Evolutionary conservation across 805 yeast genomes (phyloP).

Genomic region (Yarrowia osloensis): DNA sequence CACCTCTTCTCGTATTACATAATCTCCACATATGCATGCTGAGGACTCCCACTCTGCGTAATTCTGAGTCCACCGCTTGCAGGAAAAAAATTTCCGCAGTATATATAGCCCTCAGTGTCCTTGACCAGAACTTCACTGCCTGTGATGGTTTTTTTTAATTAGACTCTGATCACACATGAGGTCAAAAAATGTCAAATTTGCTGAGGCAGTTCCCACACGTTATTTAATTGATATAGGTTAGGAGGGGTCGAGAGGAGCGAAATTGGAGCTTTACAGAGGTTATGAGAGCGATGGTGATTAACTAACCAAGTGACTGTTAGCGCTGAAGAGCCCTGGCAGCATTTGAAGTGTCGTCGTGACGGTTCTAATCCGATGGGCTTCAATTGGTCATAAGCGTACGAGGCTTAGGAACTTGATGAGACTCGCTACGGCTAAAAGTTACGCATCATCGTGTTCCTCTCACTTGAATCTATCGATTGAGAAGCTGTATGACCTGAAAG

Average conservation of each 20-base stretch:
- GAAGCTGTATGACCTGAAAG: too few species aligned
- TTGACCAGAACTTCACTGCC: conserved; percentile 9
- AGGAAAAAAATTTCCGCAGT: conserved; percentile 9
- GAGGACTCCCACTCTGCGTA: neutral
- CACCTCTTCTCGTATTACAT: neutral
- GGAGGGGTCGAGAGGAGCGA: neutral
- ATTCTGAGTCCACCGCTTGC: neutral
- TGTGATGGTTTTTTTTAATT: conserved; percentile 28
- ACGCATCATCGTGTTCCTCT: too few species aligned
- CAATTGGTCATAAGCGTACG: too few species aligned
- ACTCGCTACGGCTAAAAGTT: too few species aligned
- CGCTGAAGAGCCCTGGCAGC: too few species aligned
- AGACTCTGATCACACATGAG: conserved; percentile 30
- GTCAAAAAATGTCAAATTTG: conserved; percentile 29
- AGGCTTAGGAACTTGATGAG: too few species aligned
- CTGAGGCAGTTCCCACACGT: conserved; percentile 21
- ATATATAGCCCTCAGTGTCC: neutral
- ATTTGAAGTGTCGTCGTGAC: too few species aligned
- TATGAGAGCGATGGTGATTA: too few species aligned
- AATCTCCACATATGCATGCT: neutral
- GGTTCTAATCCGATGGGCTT: too few species aligned
- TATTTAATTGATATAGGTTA: neutral
- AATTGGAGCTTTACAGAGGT: neutral
- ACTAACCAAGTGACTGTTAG: too few species aligned
- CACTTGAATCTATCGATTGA: too few species aligned